Base-by-base conservation (phyloP, 208 protist species). In the Leishmania braziliensis region DNA sequence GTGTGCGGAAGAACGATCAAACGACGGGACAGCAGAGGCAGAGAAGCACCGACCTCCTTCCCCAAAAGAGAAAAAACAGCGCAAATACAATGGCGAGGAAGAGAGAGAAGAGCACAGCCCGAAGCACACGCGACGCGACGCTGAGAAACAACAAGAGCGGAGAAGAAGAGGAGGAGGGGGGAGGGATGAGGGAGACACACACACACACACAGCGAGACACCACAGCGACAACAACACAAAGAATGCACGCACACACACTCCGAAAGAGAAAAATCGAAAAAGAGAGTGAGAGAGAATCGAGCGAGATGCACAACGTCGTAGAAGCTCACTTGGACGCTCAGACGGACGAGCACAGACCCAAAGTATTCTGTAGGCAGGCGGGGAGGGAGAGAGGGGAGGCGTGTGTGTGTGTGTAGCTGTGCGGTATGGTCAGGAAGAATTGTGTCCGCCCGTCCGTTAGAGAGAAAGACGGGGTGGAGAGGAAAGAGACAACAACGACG, bases 141-240 rank as follows among this genome's bases (percentile, higher is more conserved):
- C 20, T 10, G 26, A 60, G n/a, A 62, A 9, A 3, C 66, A 69
- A 75, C 20, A 74, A 14, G 12, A 3, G 60, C 20, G 26, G 58
- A 9, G 20, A 12, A 23, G 56, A 23, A 12, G 26, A 26, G 58
- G 3, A 12, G n/a, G 58, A 26, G 56, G 9, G 10, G 8, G 60
- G 58, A 12, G 58, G 58, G 58, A 14, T 18, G 58, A 26, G 53
- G 5, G 62, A 29, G 62, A 79, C 33, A 77, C 63, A 87, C 43
- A 46, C n/a, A 85, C 14, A 82, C 53, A 56, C 53, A 18, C 16
- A 36, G 20, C 8, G 26, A 36, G 62, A 12, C n/a, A 68, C 20
- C 20, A 73, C 18, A 79, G n/a, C 36, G 46, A 56, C 12, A 78
- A 50, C 33, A 78, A 50, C 29, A 78, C 9, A 3, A 33, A 71